Conservation (phyloP, 2,329 filamentous ascomycete species). For the Stemphylium vesicarium region DNA sequence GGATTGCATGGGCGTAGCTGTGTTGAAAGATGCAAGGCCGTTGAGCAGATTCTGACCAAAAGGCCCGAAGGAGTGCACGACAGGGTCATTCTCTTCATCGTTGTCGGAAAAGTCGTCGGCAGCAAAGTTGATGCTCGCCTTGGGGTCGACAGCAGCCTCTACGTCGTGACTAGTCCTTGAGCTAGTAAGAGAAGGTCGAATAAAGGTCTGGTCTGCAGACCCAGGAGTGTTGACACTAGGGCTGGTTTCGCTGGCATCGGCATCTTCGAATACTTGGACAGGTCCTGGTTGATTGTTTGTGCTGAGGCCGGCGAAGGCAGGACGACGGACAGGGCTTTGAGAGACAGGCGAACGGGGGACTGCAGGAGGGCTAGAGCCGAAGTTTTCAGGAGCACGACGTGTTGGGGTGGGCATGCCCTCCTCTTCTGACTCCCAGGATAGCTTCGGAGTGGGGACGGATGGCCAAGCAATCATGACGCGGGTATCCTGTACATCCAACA, state of each 20-base stretch:
- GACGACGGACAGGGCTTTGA: conserved; percentile 64
- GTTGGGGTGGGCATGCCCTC: conserved; percentile 56
- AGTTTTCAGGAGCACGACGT: conserved; percentile 49
- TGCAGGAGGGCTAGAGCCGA: conserved; percentile 67
- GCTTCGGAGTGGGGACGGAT: conserved; percentile 61
- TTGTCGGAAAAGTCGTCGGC: conserved; percentile 71
- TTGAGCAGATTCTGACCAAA: conserved; percentile 86
- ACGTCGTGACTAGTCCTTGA: conserved; percentile 28
- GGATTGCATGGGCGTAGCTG: conserved; percentile 60
- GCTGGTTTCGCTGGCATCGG: conserved; percentile 38
- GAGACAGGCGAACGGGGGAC: conserved; percentile 79
- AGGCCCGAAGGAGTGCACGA: conserved; percentile 89
- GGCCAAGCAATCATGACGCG: conserved; percentile 92
- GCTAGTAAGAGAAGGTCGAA: conserved; percentile 34
- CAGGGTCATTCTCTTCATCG: conserved; percentile 93
- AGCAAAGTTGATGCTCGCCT: conserved; percentile 38
- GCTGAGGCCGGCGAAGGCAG: conserved; percentile 49
- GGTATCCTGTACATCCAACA: conserved; percentile 93
- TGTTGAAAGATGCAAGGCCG: conserved; percentile 79
- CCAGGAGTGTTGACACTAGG: conserved; percentile 28
- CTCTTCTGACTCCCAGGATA: conserved; percentile 61
- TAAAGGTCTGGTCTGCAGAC: conserved; percentile 39
- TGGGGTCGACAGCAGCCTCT: conserved; percentile 19
- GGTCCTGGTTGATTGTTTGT: conserved; percentile 28
- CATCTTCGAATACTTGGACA: conserved; percentile 50